Base-by-base conservation (phyloP, 2,329 filamentous ascomycete genomes). In the Trichophyton verrucosum region DNA sequence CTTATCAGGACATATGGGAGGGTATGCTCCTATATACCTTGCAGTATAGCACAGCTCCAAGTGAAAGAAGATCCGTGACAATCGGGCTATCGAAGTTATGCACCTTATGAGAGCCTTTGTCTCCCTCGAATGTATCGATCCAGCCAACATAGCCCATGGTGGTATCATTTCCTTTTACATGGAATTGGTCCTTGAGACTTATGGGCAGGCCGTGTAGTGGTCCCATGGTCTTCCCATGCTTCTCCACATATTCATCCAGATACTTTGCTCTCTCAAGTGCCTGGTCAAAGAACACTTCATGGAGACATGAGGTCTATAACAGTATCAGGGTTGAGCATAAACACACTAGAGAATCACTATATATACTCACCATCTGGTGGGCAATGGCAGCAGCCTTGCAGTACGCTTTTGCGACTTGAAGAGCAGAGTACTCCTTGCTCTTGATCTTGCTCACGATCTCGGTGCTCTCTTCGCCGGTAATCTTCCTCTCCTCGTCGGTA, bases 121-220 rank as follows among this genome's bases (percentile, higher is more conserved):
- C 72, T 58, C 81, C 83, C 70, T 86, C 72, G 64, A 84, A 81
- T 0, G 80, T 81, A 5, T 79, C 80, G n/a, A 86, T 68, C 59
- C 64, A 61, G n/a, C 62, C 64, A 57, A 66, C 60, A 56, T 65
- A 66, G 22, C 64, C 65, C 61, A 65, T 57, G 3, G 61, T 65
- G 3, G 61, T 63, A 22, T 64, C 62, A 17, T 58, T 30, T 2
- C 64, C 64, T 40, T 61, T 64, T 22, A 66, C 56, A 58, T 65
- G 60, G 36, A 66, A 64, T 30, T 64, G 61, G 56, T 72, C 71
- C 59, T 72, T 70, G 46, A 71, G 33, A 47, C 65, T 68, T 58
- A 70, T 59, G 1, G 68, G 69, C 17, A 71, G 60, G 20, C 69
- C 69, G 46, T 70, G 68, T 22, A 70, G 65, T 5, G 68, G 67